Conservation (phyloP, 768 basidiomycete genomes). For the Lactarius sp. region DNA sequence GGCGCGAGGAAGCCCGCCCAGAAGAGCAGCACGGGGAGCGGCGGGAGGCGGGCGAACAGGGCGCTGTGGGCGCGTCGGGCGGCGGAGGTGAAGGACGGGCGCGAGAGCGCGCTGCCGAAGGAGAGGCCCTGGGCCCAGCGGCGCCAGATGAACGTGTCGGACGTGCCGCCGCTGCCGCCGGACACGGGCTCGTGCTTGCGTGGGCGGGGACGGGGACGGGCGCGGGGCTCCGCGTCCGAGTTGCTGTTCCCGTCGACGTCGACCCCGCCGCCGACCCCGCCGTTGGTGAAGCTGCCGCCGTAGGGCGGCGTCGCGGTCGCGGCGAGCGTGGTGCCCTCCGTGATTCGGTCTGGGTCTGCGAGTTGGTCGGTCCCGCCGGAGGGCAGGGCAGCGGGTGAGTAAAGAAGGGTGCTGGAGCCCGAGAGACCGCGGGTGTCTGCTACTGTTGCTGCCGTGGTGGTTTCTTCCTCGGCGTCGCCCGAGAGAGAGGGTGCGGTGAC, state of each 20-base stretch:
- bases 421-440: constrained; percentile 1
- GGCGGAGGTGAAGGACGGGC: constrained; percentile 19
- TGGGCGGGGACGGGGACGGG: constrained; percentile 4
- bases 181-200: constrained; percentile 20
- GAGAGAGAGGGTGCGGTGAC: constrained; percentile 32
- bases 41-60: constrained; percentile 12
- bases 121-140: constrained; percentile 32
- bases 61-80: background rate
- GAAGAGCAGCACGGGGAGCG: constrained; percentile 46
- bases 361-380: background rate
- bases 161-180: constrained; percentile 17
- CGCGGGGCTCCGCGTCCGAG: background rate
- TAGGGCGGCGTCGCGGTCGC: background rate
- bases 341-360: background rate
- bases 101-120: constrained; percentile 18
- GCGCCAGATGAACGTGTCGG: constrained; percentile 28
- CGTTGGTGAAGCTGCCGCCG: background rate
- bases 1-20: constrained; percentile 72
- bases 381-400: background rate
- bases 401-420: constrained; percentile 4
- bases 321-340: constrained; percentile 6
- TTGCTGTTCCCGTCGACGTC: background rate
- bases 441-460: background rate
- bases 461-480: background rate
- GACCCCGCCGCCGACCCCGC: background rate